Evolutionary conservation across 1,284 basidiomycete genomes (phyloP), one percentile per base, ranked within the genome.

Genomic region (Malassezia nana): DNA sequence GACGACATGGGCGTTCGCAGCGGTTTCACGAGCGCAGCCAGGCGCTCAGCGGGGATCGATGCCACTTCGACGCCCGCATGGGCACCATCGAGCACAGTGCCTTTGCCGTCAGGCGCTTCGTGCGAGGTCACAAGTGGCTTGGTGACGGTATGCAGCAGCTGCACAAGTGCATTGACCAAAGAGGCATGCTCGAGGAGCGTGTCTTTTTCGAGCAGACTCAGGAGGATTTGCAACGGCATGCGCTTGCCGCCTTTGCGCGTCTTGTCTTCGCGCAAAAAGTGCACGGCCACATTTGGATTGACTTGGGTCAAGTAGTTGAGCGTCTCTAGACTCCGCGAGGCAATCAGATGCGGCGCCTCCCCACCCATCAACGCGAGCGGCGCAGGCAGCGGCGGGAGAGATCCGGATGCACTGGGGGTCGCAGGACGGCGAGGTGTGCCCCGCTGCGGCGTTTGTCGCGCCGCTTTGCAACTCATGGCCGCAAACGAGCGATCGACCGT

Each of bases 401-500:
- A 1, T 4, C 40, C 40, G 5, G 40, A 42, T 6, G 57, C 54
- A 39, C 56, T 47, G 26, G 52, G 42, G 9, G 46, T 16, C 13
- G 44, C 45, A 1, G 40, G 28, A 45, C 66, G 64, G 33, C 58
- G 61, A 7, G 63, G 60, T 12, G 60, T 66, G 24, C 55, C 60
- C 20, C 66, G 57, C 28, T 52, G 59, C 7, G 70, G 70, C 18
- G 71, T 74, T 42, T 59, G 57, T 26, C 59, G 59, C 38, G 60
- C 57, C 10, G 64, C 62, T n/a, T 58, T 60, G 43, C 57, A 60
- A 58, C 61, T 64, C 84, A 96, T 84, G 73, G 92, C 88, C 6
- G 89, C 82, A 72, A 94, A 95, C 68, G 88, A 91, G 71, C 84
- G 86, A 76, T 98, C 94, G 16, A 96, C 89, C 0, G 87, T 83